phyloP scores from a whole-genome alignment of 768 basidiomycete genomes.

The Chlorophyllum brunneum region DNA sequence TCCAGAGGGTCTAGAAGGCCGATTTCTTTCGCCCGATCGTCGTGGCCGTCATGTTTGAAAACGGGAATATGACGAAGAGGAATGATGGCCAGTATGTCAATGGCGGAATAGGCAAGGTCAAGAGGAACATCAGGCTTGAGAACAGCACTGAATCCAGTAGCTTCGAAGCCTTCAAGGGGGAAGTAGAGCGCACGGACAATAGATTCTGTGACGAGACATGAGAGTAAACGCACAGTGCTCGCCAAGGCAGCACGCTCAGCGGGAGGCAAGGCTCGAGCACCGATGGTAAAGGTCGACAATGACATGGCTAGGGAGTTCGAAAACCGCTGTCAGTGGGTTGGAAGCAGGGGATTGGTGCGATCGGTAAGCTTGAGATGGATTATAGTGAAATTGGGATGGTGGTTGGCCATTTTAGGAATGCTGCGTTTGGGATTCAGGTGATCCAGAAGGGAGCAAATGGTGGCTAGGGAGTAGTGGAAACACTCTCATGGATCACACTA shows the following conservation, averaged over 20 bases:
- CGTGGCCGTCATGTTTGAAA: constrained; percentile 32
- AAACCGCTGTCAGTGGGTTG: too few species aligned
- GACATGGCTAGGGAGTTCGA: constrained; percentile 5
- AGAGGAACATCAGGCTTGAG: constrained; percentile 26
- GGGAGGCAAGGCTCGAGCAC: constrained; percentile 18
- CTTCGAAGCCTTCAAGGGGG: constrained; percentile 29
- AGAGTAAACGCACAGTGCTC: constrained; percentile 45
- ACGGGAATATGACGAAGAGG: constrained; percentile 44
- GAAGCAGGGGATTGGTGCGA: background rate
- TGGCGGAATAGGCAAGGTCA: constrained; percentile 23
- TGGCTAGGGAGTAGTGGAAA: background rate
- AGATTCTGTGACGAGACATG: constrained; percentile 56
- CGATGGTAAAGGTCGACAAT: constrained; percentile 3
- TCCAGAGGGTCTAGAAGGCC: constrained; percentile 53
- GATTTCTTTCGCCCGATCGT: constrained; percentile 33
- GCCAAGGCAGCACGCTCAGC: constrained; percentile 44
- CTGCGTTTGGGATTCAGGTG: background rate
- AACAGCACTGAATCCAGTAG: constrained; percentile 38
- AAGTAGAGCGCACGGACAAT: constrained; percentile 45
- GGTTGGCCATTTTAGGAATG: background rate
- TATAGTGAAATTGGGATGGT: background rate
- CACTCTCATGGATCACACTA: background rate
- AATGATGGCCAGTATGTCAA: constrained; percentile 44
- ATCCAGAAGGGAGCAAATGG: background rate
- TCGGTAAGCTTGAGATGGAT: background rate